Base-by-base conservation (phyloP, 2,329 filamentous ascomycete species). In the Didymella lethalis region DNA sequence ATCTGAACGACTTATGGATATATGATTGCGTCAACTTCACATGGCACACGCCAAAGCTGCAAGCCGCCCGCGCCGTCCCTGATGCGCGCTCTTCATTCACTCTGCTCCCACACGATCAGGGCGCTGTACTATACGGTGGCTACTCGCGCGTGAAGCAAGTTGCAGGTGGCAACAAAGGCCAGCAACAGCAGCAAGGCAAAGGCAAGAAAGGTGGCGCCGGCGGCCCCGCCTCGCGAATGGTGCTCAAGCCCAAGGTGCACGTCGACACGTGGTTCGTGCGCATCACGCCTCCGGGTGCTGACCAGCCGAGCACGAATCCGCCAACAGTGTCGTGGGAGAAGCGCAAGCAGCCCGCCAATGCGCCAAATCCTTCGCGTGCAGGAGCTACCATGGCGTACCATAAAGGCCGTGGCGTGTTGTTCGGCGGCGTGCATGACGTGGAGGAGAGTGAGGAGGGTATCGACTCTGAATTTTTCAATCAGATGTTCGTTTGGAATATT, bases 391-490 rank as follows among this genome's bases (percentile, higher is more conserved):
- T 98, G 93, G 87, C 92, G 0, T 92, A 89, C 75, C 95, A 99
- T 79, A 95, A 94, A 77, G 93, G 94, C 0, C 88, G 95, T 61
- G 95, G 95, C 0, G 94, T 99, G 57, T 80, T 92, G 70, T 98
- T 98, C 74, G 95, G 95, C 44, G 95, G 95, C 51, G 95, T 99
- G 4, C 92, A 97, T 70, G 93, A 97, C 67, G 90, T 96, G 0
- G 92, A 96, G 76, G 86, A 93, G 74, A 94, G 87, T 64, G 93
- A 97, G 74, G 95, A 99, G 76, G 93, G 91, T 3, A 96, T 99
- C 66, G 94, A 99, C 54, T 96, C 92, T 73, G 93, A 97, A 75
- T 99, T 99, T 79, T 99, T 98, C 81, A 94, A 97, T 69, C 86
- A 89, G 55, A 79, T 98, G 25, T 96, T 91, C 71, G 91, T 93